Base-by-base conservation (phyloP, 371 early-diverging fungal genomes). In the Gilbertella persicaria region DNA sequence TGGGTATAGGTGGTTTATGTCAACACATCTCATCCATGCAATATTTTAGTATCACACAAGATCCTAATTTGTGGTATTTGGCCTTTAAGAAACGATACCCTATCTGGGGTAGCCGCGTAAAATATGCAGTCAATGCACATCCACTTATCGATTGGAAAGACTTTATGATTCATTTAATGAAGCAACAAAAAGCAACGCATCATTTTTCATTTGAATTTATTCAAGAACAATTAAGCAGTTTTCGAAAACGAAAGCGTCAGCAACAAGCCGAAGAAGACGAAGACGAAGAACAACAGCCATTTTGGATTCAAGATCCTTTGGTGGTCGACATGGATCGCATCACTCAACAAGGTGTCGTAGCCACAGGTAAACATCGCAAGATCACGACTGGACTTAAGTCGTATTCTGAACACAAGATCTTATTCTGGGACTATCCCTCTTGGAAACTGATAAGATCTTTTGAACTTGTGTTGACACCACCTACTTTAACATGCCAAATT, bases 341-440 rank as follows among this genome's bases (percentile, higher is more conserved):
- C 6, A 64, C 58, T 1, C 53, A 60, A 17, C 60, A 50, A 13
- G 69, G 69, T 8, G 37, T 64, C 12, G 65, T 68, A 0, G 69
- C 69, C 3, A 68, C 69, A 0, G 69, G 69, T 4, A 68, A 68
- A 24, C 69, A 68, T 41, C 45, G 69, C 21, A 53, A 48, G 29
- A 23, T 14, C 5, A 19, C 17, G 35, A 43, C 13, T 12, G n/a
- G 20, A 5, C 19, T 35, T 30, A 38, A 23, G 28, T 24, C 14
- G n/a, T 47, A 50, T 3, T 68, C 69, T 16, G 65, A 68, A 12
- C 69, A 68, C 33, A 60, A 58, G n/a, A 64, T 68, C 0, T 43
- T 68, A 12, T 68, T 68, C n/a, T 68, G 69, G 69, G 58, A 56
- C 17, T 68, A 68, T 19, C 69, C 69, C 3, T 64, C 61, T 16